Percentiles rank a stretch among this genome's conserved stretches.
Conservation (phyloP, 2,329 filamentous ascomycete species). For the Stemphylium lycopersici region DNA sequence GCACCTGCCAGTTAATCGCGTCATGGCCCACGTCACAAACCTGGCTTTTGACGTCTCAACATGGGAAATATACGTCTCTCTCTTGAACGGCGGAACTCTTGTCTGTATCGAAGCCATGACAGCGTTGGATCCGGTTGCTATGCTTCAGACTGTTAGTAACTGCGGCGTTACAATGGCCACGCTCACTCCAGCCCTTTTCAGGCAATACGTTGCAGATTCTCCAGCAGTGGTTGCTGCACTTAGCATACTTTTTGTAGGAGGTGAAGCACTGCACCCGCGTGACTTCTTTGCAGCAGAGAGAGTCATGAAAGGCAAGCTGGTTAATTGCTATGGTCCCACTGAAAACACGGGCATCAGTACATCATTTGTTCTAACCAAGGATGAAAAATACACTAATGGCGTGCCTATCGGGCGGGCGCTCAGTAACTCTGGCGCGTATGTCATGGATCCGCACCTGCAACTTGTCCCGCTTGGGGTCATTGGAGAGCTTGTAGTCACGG, state of each 20-base stretch:
- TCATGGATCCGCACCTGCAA: not conserved
- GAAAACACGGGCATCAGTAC: slow-evolving; percentile 30
- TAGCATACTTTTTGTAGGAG: not conserved
- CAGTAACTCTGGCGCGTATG: slow-evolving; percentile 1
- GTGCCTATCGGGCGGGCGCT: slow-evolving; percentile 49
- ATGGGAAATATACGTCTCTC: slow-evolving; percentile 59
- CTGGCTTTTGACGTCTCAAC: slow-evolving; percentile 50
- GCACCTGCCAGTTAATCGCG: slow-evolving; percentile 16
- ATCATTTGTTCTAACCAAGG: slow-evolving; percentile 51
- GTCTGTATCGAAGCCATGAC: slow-evolving; percentile 22
- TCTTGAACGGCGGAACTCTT: slow-evolving; percentile 62
- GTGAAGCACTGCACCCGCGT: slow-evolving; percentile 6
- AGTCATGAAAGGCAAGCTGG: slow-evolving; percentile 8
- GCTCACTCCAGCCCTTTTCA: not conserved
- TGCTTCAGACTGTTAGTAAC: not conserved
- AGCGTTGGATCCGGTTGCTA: not conserved
- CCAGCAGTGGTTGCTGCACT: not conserved
- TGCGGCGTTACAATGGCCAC: not conserved
- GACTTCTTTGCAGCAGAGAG: slow-evolving; percentile 7
- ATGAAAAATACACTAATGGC: slow-evolving; percentile 12
- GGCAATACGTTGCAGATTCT: not conserved
- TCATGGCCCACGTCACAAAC: slow-evolving; percentile 50
- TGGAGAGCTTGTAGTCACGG: slow-evolving; percentile 33
- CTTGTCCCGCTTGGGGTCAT: slow-evolving; percentile 23
- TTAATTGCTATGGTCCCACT: slow-evolving; percentile 26